Percentiles rank a stretch among this genome's conserved stretches.
These are phyloP conservation scores for Trichosporon sp. DNA, from an alignment of 1,284 basidiomycete genomes.

Conservation along the genomic window DNA sequence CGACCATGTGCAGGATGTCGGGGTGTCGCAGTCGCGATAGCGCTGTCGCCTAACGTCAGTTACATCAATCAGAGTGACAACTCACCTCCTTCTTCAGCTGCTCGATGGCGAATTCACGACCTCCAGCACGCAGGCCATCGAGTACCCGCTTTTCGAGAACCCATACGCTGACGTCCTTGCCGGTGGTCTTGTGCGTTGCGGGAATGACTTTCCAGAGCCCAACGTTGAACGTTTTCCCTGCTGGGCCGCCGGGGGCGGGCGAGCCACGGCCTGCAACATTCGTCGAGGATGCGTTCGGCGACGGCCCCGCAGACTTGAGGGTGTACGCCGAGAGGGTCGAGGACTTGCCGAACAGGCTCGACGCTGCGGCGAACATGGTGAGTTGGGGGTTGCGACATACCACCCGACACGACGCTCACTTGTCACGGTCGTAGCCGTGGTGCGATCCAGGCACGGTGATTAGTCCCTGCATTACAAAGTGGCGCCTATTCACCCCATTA, in stretches of 20 bases:
- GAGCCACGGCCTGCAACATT: conserved; percentile 54
- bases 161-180: conserved; percentile 87
- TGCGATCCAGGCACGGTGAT: conserved; percentile 6
- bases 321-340: conserved; percentile 82
- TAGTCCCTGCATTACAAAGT: not conserved
- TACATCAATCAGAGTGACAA: not conserved
- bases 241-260: conserved; percentile 43
- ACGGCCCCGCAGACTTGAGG: conserved; percentile 56
- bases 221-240: conserved; percentile 63
- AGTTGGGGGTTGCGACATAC: not conserved
- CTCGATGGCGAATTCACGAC: conserved; percentile 71
- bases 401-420: not conserved
- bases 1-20: conserved; percentile 95
- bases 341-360: conserved; percentile 83
- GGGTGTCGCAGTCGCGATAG: conserved; percentile 87
- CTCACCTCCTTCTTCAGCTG: conserved; percentile 84
- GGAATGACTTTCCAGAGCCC: conserved; percentile 84
- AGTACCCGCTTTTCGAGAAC: conserved; percentile 76
- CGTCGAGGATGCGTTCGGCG: conserved; percentile 47
- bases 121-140: conserved; percentile 69
- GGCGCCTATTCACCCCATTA: not conserved
- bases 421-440: conserved; percentile 15
- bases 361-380: conserved; percentile 81
- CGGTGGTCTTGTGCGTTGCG: conserved; percentile 81
- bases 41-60: conserved; percentile 69